Conservation (phyloP, 1,284 basidiomycete genomes). For the Neolentinus lepideus region DNA sequence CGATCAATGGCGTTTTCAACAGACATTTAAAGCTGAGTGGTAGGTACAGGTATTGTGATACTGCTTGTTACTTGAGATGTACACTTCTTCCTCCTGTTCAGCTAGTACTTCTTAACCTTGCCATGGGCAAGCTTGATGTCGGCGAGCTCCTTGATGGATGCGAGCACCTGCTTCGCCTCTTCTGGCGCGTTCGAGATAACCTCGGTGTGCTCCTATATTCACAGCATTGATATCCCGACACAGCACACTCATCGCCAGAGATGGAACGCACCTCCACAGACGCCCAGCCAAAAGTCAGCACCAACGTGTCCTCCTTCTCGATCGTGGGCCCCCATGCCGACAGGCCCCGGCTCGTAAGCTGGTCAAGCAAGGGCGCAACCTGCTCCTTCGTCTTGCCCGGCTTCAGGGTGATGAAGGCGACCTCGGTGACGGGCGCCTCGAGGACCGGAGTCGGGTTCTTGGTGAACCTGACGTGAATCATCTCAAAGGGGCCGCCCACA, state of each 20-base stretch:
- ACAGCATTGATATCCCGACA: neutral
- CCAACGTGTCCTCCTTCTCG: neutral
- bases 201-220: neutral
- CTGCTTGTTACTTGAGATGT: too few relatives aligned
- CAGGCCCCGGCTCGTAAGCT: constrained; percentile 6
- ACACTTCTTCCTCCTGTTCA: too few relatives aligned
- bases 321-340: neutral
- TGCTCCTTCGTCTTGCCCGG: constrained; percentile 11
- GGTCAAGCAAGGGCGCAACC: constrained; percentile 8
- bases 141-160: neutral
- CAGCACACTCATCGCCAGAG: neutral
- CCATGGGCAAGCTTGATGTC: neutral
- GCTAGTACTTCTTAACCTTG: neutral
- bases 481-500: constrained; percentile 3
- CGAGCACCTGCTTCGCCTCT: neutral
- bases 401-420: constrained; percentile 12
- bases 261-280: neutral
- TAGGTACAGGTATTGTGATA: too few relatives aligned
- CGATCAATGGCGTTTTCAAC: too few relatives aligned
- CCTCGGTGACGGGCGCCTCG: constrained; percentile 15
- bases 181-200: neutral
- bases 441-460: constrained; percentile 12
- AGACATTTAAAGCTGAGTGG: too few relatives aligned
- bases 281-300: neutral
- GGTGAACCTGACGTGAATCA: constrained; percentile 13